Percentiles rank a stretch among this genome's conserved stretches.
Evolutionary conservation across 2,329 filamentous ascomycete genomes (phyloP).

Genomic region (Graphilbum sp.): DNA sequence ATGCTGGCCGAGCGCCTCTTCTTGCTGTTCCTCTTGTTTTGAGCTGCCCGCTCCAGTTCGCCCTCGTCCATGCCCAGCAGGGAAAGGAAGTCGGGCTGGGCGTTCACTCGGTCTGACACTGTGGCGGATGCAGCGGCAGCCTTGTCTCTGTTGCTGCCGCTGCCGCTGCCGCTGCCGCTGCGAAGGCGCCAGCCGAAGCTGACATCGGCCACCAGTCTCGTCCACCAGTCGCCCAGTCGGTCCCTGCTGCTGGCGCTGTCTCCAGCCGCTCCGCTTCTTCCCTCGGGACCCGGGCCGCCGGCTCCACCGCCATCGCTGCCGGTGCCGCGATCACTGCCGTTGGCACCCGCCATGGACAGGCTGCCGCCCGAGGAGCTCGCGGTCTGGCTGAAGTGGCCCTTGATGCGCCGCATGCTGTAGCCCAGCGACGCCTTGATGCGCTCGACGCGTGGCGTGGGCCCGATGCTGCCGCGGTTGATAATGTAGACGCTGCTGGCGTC

Average conservation of each 20-base stretch:
- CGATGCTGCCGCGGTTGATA: conserved; percentile 29
- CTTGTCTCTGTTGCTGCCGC: conserved; percentile 10
- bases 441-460: conserved; percentile 27
- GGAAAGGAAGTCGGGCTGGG: conserved; percentile 27
- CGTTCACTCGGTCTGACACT: too few species aligned
- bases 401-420: conserved; percentile 19
- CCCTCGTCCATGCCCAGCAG: conserved; percentile 25
- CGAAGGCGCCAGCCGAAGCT: conserved; percentile 21
- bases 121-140: too few species aligned
- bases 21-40: conserved; percentile 17
- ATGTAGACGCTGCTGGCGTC: conserved; percentile 19
- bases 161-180: not conserved
- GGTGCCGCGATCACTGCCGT: conserved; percentile 14
- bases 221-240: conserved; percentile 23
- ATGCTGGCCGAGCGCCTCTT: conserved; percentile 4
- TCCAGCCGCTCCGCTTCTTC: too few species aligned
- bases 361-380: conserved; percentile 17
- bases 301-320: conserved; percentile 16
- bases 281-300: conserved; percentile 6
- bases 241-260: too few species aligned
- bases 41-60: conserved; percentile 21
- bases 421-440: conserved; percentile 24
- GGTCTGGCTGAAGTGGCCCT: conserved; percentile 17
- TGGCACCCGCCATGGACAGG: conserved; percentile 25
- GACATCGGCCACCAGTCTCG: conserved; percentile 17